These are phyloP conservation scores for Cyberlindnera maritima DNA, from an alignment of 805 yeast genomes.

Conservation along the genomic window DNA sequence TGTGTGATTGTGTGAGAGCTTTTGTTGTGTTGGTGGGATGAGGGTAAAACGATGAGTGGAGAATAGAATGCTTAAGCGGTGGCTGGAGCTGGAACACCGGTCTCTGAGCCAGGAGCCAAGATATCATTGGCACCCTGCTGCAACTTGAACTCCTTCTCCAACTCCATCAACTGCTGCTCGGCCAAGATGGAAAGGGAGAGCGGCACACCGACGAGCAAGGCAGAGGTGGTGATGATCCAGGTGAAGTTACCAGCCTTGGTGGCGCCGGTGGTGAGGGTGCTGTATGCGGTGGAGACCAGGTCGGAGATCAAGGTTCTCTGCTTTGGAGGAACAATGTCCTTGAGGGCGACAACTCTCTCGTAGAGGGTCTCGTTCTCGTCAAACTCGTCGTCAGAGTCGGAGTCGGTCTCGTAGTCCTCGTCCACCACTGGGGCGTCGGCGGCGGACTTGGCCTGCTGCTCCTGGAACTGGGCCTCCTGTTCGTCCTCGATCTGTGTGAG, in stretches of 20 bases:
- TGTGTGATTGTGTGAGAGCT: too few species aligned
- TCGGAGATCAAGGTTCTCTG: conserved; percentile 56
- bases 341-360: conserved; percentile 89
- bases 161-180: conserved; percentile 90
- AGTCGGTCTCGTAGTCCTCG: conserved; percentile 46
- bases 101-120: conserved; percentile 63
- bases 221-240: conserved; percentile 84
- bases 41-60: not conserved
- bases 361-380: conserved; percentile 80
- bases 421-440: conserved; percentile 36
- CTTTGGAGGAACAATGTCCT: conserved; percentile 86
- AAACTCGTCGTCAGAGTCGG: conserved; percentile 54
- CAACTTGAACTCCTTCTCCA: conserved; percentile 86
- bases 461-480: conserved; percentile 33
- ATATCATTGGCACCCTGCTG: conserved; percentile 77
- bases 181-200: conserved; percentile 83
- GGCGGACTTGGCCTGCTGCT: conserved; percentile 31
- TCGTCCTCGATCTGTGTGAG: conserved; percentile 68
- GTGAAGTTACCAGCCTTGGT: conserved; percentile 69
- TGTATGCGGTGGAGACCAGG: conserved; percentile 32
- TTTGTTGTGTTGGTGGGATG: too few species aligned
- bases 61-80: conserved; percentile 19
- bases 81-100: conserved; percentile 32
- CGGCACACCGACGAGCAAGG: conserved; percentile 89
- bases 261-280: conserved; percentile 45